A percentile compares a stretch with the other conserved stretches of the same genome.
Evolutionary conservation across 805 yeast genomes (phyloP).

Genomic region (Pichia cephalocereana): DNA sequence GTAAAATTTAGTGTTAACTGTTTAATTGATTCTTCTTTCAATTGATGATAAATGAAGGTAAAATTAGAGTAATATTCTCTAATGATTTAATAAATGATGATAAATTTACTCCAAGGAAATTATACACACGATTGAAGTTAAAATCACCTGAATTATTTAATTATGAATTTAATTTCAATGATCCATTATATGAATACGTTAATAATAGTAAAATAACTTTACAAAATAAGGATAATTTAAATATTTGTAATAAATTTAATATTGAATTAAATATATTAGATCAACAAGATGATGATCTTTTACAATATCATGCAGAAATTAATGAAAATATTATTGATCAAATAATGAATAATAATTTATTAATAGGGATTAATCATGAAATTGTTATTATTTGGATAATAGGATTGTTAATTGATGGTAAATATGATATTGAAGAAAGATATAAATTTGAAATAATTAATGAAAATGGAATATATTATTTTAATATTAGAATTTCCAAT

Average conservation of each 20-base stretch:
- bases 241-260: no score
- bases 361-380: neutral
- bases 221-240: no score
- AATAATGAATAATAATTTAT: no score
- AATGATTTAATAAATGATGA: no score
- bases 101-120: no score
- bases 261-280: constrained; percentile 1
- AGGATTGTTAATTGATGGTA: constrained; percentile 2
- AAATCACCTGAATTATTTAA: neutral
- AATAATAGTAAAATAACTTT: no score
- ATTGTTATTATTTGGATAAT: constrained; percentile 3
- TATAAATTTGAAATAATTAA: constrained; percentile 1
- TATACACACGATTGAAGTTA: neutral
- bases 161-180: neutral
- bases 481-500: constrained; percentile 1
- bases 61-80: neutral
- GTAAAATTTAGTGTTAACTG: no score
- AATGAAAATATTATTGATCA: neutral
- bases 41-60: neutral
- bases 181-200: neutral
- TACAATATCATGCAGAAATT: constrained; percentile 1
- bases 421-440: neutral
- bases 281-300: neutral
- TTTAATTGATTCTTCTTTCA: no score
- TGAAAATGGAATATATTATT: neutral